Evolutionary conservation across 1,139 yeast species (phyloP).

Genomic region (Scheffersomyces segobiensis): DNA sequence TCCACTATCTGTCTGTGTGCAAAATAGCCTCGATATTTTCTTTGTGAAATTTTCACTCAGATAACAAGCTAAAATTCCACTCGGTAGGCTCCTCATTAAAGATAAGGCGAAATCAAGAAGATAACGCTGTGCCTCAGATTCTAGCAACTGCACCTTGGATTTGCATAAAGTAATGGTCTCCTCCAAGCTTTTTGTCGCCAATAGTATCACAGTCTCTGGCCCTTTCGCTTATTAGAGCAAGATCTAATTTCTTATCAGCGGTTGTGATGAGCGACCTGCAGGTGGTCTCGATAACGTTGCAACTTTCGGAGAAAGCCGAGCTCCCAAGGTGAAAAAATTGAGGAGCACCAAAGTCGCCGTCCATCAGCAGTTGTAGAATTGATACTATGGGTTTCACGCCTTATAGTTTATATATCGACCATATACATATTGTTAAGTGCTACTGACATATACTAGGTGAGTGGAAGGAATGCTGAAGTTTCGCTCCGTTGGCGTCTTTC

Average conservation of each 20-base stretch:
- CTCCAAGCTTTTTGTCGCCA: neutral
- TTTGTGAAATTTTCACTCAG: neutral
- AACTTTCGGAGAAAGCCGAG: neutral
- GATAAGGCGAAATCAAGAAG: neutral
- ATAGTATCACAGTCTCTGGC: neutral
- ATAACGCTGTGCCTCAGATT: neutral
- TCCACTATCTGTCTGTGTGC: neutral
- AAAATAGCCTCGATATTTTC: no score
- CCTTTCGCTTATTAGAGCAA: neutral
- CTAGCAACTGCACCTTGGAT: neutral
- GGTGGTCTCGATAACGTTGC: neutral
- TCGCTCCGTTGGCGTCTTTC: neutral
- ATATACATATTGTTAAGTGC: neutral
- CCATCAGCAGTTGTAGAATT: neutral
- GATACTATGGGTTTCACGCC: neutral
- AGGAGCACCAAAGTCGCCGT: neutral
- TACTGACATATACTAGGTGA: neutral
- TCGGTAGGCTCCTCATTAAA: neutral
- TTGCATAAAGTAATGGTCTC: neutral
- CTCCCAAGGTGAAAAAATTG: neutral
- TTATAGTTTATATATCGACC: no score
- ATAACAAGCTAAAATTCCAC: neutral
- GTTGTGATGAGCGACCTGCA: neutral
- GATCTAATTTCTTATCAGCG: neutral
- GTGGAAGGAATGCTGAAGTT: neutral